Evolutionary conservation across 345 rosid genomes (phyloP), one percentile per base, ranked within the genome.

Genomic region (Populus nigra): DNA sequence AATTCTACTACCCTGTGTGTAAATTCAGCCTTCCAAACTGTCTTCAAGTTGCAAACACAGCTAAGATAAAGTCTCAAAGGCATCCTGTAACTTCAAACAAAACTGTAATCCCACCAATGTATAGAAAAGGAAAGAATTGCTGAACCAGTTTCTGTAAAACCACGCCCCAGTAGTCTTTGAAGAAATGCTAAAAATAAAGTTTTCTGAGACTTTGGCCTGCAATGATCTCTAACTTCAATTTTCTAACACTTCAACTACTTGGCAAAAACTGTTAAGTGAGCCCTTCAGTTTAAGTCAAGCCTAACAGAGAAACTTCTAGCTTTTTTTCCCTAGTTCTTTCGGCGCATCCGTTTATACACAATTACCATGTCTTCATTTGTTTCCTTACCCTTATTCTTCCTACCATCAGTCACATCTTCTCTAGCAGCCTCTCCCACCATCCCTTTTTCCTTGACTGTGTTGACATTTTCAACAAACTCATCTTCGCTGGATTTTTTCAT

Each of bases 301-400:
- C 65, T 73, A 61, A 61, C 33, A n/a, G 67, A 61, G 57, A 73
- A 57, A 16, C 41, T 57, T 59, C 27, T 59, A n/a, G 20, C 8
- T 20, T 7, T 39, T 17, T 23, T 8, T 25, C 29, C 43, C 69
- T 27, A 23, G 11, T 61, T 69, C 65, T 38, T 70, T 13, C 55
- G 25, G 25, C 41, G n/a, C 63, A 65, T 74, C 75, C 83, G 73
- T 59, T 75, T 69, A 59, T 69, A 75, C 39, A 80, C 83, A 4
- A 70, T 27, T 7, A 70, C 8, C 9, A 17, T 31, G 12, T 27
- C 73, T 67, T 22, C 62, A 9, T 39, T 55, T 29, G 18, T 55
- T 38, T 68, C 77, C 49, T 73, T 73, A 27, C 17, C 27, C 43
- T 68, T 57, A 18, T 20, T 61, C 66, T 49, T 80, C 76, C 65